Evolutionary conservation across 1,139 yeast genomes (phyloP).

Genomic region (Suhomyces wounanorum): DNA sequence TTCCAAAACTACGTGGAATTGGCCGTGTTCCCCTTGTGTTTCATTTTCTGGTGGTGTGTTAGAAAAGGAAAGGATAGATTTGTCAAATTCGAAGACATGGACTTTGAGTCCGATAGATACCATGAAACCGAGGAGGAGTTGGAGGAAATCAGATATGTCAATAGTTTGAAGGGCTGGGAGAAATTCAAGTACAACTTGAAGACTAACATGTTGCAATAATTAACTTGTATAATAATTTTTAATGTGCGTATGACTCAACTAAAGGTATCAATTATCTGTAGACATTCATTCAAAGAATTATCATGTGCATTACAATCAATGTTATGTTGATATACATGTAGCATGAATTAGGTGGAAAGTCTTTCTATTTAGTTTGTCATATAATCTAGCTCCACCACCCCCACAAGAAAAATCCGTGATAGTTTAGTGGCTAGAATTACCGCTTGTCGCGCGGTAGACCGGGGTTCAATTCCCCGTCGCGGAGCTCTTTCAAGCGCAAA

Average conservation of each 20-base stretch:
- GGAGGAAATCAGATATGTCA: slow-evolving; percentile 39
- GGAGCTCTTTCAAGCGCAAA: slow-evolving; percentile 37
- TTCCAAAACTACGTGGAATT: slow-evolving; percentile 43
- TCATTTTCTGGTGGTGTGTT: slow-evolving; percentile 46
- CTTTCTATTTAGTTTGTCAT: too few species aligned
- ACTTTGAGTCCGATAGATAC: slow-evolving; percentile 62
- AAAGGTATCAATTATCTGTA: neutral
- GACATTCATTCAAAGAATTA: neutral
- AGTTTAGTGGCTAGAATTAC: slow-evolving; percentile 51
- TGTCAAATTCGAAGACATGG: slow-evolving; percentile 56
- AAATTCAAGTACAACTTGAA: slow-evolving; percentile 36
- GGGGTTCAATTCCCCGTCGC: slow-evolving; percentile 74
- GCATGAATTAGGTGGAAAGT: too few species aligned
- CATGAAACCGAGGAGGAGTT: slow-evolving; percentile 51
- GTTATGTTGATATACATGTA: too few species aligned
- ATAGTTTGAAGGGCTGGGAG: slow-evolving; percentile 48
- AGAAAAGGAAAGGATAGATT: slow-evolving; percentile 49
- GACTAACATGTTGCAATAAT: slow-evolving; percentile 14
- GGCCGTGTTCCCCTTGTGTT: slow-evolving; percentile 40
- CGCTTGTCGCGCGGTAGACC: slow-evolving; percentile 65
- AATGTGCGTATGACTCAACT: slow-evolving; percentile 1
- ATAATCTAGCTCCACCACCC: neutral
- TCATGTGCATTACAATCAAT: neutral
- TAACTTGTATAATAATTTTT: slow-evolving; percentile 1
- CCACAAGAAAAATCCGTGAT: slow-evolving; percentile 35